Conservation (phyloP, 2,329 filamentous ascomycete genomes). For the Sphaceloma murrayae region DNA sequence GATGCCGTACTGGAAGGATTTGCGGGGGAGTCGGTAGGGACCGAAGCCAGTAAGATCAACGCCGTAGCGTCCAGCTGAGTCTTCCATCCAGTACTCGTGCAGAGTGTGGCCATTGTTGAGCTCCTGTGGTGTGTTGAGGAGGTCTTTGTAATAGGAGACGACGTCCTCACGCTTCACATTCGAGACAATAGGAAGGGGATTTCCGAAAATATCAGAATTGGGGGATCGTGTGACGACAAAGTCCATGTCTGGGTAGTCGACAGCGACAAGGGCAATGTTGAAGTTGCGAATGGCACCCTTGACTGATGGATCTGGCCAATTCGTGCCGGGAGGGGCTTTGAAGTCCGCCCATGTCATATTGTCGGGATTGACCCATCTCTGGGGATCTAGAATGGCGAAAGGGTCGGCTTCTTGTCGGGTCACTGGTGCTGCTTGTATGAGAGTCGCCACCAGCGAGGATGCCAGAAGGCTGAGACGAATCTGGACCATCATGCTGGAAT, state of each 20-base stretch:
- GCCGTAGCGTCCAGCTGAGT: conserved; percentile 44
- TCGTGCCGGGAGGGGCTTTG: conserved; percentile 38
- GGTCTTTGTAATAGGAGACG: conserved; percentile 42
- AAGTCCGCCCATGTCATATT: conserved; percentile 47
- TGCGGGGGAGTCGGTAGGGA: conserved; percentile 41
- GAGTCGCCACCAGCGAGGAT: background rate
- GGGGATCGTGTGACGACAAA: conserved; percentile 41
- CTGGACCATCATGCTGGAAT: background rate
- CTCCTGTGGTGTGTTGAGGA: conserved; percentile 42
- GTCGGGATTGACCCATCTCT: conserved; percentile 46
- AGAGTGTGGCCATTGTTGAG: conserved; percentile 45
- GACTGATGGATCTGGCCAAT: conserved; percentile 38
- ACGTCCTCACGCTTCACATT: conserved; percentile 39
- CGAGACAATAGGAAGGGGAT: conserved; percentile 38
- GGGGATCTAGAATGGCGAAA: conserved; percentile 43
- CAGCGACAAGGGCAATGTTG: conserved; percentile 46
- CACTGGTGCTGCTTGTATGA: conserved; percentile 5
- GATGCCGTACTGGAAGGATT: conserved; percentile 44
- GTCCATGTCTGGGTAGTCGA: conserved; percentile 43
- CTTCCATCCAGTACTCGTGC: conserved; percentile 51
- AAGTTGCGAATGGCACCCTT: conserved; percentile 44
- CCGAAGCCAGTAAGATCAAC: conserved; percentile 47
- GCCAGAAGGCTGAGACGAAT: background rate
- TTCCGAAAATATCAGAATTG: conserved; percentile 43
- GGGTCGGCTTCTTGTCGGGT: conserved; percentile 27